phyloP scores from a whole-genome alignment of 192 early-diverging fungal species.

The Coemansia sp. region DNA sequence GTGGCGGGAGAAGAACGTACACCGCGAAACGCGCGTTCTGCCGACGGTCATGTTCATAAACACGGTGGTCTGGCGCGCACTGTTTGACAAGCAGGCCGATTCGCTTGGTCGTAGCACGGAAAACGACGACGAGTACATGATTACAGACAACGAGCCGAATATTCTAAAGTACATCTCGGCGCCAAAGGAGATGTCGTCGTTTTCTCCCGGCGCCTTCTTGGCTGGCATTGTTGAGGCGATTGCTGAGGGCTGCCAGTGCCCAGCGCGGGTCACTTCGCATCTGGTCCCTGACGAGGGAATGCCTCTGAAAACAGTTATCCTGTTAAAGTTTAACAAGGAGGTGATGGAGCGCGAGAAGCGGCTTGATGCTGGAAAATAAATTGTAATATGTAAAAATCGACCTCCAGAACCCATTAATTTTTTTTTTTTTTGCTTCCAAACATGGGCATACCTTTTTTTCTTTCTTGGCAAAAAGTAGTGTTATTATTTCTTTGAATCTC shows the following conservation, averaged over 20 bases:
- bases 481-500: neutral
- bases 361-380: constrained; percentile 54
- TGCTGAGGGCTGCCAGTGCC: constrained; percentile 83
- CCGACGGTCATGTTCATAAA: constrained; percentile 92
- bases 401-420: too few species aligned
- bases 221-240: constrained; percentile 97
- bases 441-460: too few species aligned
- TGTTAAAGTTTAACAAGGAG: constrained; percentile 92
- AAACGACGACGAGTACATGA: constrained; percentile 99
- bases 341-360: constrained; percentile 75
- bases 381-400: too few species aligned
- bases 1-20: constrained; percentile 84
- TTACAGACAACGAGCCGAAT: constrained; percentile 95
- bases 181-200: constrained; percentile 87
- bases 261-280: constrained; percentile 80
- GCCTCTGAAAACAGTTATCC: constrained; percentile 87
- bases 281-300: constrained; percentile 82
- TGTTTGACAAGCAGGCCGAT: constrained; percentile 97
- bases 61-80: constrained; percentile 86
- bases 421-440: neutral
- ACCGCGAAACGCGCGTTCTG: constrained; percentile 87
- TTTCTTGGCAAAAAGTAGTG: too few species aligned
- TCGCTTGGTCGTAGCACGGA: constrained; percentile 95
- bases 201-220: constrained; percentile 93
- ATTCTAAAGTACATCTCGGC: constrained; percentile 90